phyloP scores from a whole-genome alignment of 257 asterid genomes.

The Paulownia fortunei region DNA sequence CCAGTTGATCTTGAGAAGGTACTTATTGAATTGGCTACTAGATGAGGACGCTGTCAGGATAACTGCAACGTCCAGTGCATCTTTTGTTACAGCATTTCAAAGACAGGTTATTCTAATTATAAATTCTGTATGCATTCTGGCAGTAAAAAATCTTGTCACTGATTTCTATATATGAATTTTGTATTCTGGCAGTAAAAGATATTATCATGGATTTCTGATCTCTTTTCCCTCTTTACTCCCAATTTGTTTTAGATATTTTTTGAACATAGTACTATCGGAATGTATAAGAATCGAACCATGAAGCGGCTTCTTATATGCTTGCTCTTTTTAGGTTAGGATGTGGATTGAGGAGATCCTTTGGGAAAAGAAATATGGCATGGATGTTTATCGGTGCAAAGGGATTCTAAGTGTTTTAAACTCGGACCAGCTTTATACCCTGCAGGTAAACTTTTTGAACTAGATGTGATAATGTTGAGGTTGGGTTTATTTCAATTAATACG shows the following conservation, averaged over 20 bases:
- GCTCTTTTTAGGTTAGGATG: slow-evolving; percentile 53
- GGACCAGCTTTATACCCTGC: slow-evolving; percentile 80
- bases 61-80: background rate
- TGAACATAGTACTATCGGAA: background rate
- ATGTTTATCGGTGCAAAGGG: slow-evolving; percentile 95
- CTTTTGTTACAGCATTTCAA: slow-evolving; percentile 1
- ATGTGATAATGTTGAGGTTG: slow-evolving; percentile 5
- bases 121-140: background rate
- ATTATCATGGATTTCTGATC: background rate
- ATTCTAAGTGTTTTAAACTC: slow-evolving; percentile 65
- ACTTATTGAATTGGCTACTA: slow-evolving; percentile 30
- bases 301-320: background rate
- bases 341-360: slow-evolving; percentile 97
- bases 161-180: background rate
- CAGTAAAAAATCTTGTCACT: background rate
- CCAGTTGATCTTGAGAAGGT: slow-evolving; percentile 87
- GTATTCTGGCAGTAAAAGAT: background rate
- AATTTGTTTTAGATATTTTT: background rate
- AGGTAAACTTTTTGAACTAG: slow-evolving; percentile 50
- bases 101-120: background rate
- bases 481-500: background rate
- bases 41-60: slow-evolving; percentile 2
- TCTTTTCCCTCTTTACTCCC: background rate
- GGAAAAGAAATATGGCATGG: slow-evolving; percentile 92
- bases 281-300: background rate